A percentile compares a stretch with the other conserved stretches of the same genome.
These are phyloP conservation scores for Yamadazyma kanchanaburiensis DNA, from an alignment of 1,139 yeast genomes.

Conservation along the genomic window DNA sequence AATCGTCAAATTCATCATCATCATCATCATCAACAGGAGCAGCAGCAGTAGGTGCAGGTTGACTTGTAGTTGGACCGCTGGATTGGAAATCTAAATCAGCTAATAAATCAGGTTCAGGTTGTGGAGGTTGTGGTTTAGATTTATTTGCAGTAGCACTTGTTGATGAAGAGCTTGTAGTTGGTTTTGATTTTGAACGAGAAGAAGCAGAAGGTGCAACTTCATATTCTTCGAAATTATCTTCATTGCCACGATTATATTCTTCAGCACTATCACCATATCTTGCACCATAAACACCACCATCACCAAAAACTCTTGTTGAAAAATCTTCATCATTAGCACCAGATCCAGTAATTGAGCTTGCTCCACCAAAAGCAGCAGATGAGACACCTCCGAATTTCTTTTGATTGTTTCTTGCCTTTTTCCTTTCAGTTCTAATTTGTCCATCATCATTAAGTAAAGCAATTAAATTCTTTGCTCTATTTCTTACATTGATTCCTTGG, in stretches of 20 bases:
- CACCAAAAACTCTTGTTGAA: constrained; percentile 65
- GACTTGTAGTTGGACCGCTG: constrained; percentile 16
- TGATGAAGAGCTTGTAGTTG: constrained; percentile 32
- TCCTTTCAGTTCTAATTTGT: constrained; percentile 77
- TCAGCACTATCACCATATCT: constrained; percentile 58
- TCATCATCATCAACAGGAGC: constrained; percentile 37
- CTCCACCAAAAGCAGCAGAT: constrained; percentile 49
- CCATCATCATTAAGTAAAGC: constrained; percentile 74
- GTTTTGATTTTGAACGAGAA: constrained; percentile 20
- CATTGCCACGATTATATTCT: constrained; percentile 29
- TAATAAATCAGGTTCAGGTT: constrained; percentile 40
- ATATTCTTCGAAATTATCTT: constrained; percentile 67
- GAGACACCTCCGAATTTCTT: constrained; percentile 77
- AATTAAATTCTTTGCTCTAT: constrained; percentile 76
- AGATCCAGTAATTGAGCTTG: constrained; percentile 28
- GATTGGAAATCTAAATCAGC: constrained; percentile 57
- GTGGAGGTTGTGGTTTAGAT: constrained; percentile 19
- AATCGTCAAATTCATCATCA: constrained; percentile 92
- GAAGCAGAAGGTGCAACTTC: constrained; percentile 35
- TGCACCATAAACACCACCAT: constrained; percentile 76
- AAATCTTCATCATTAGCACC: constrained; percentile 44
- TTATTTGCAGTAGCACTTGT: constrained; percentile 38
- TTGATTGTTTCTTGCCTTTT: constrained; percentile 80
- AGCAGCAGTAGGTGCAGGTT: constrained; percentile 17
- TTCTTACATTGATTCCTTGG: constrained; percentile 94